Conservation (phyloP, 805 yeast species). For the Scheffersomyces stipitis region DNA sequence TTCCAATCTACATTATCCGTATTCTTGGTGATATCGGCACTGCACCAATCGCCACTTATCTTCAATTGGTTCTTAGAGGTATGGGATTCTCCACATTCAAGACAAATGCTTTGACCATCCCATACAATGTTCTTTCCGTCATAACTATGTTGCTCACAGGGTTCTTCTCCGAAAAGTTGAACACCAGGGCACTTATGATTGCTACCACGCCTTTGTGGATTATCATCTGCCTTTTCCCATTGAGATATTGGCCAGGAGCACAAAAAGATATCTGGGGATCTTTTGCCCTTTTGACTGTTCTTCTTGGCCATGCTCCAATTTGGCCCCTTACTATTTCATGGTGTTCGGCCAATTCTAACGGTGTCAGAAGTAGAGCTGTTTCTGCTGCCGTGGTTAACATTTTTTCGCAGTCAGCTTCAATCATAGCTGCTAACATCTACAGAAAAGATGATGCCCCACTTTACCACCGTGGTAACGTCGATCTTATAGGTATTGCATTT, state of each 20-base stretch:
- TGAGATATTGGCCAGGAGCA: conserved; percentile 45
- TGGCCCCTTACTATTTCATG: conserved; percentile 60
- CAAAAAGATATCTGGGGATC: conserved; percentile 44
- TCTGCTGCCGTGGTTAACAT: conserved; percentile 67
- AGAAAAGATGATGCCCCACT: conserved; percentile 56
- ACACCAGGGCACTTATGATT: conserved; percentile 16
- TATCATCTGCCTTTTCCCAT: conserved; percentile 20
- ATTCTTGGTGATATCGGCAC: conserved; percentile 20
- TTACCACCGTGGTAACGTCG: conserved; percentile 57
- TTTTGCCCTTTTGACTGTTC: conserved; percentile 34
- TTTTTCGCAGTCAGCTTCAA: conserved; percentile 58
- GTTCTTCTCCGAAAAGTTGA: conserved; percentile 22
- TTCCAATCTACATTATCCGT: conserved; percentile 27
- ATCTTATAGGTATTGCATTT: conserved; percentile 38
- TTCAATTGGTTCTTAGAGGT: conserved; percentile 11
- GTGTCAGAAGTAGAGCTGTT: conserved; percentile 62
- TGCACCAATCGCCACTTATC: conserved; percentile 11
- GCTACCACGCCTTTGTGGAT: conserved; percentile 15
- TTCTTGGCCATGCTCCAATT: conserved; percentile 46
- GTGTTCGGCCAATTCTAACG: conserved; percentile 62
- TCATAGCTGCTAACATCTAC: conserved; percentile 57
- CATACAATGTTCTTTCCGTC: conserved; percentile 34
- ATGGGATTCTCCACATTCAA: conserved; percentile 55
- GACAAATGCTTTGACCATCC: conserved; percentile 54
- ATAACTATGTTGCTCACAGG: conserved; percentile 18